These are phyloP conservation scores for Clavispora asparagi DNA, from an alignment of 805 yeast genomes.

Conservation along the genomic window DNA sequence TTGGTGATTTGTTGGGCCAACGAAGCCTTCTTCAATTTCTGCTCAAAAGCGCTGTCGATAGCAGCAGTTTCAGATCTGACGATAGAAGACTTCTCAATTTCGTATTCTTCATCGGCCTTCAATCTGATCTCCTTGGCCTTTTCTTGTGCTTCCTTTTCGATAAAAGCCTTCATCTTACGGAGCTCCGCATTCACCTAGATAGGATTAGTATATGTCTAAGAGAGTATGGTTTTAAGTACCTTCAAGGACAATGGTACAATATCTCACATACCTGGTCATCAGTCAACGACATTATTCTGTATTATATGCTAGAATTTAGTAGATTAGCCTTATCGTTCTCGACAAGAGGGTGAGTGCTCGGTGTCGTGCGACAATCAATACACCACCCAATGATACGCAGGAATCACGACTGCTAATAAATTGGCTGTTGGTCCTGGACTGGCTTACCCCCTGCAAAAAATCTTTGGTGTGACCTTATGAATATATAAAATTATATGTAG, in stretches of 20 bases:
- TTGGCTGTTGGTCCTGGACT: too few relatives aligned
- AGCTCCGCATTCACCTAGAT: slow-evolving; percentile 86
- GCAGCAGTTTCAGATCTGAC: slow-evolving; percentile 90
- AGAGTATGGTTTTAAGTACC: background rate
- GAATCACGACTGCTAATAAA: background rate
- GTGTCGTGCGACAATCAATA: slow-evolving; percentile 9
- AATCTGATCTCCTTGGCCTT: slow-evolving; percentile 93
- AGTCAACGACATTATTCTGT: slow-evolving; percentile 23
- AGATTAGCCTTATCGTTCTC: slow-evolving; percentile 14
- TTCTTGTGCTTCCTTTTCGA: slow-evolving; percentile 98
- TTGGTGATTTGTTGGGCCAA: slow-evolving; percentile 93
- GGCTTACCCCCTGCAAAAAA: too few relatives aligned
- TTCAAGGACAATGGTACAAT: background rate
- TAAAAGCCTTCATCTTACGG: slow-evolving; percentile 96
- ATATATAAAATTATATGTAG: too few relatives aligned
- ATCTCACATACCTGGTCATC: slow-evolving; percentile 25
- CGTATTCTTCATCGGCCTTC: slow-evolving; percentile 98
- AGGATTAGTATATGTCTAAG: slow-evolving; percentile 1
- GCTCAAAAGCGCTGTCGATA: slow-evolving; percentile 75
- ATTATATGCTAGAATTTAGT: slow-evolving; percentile 5
- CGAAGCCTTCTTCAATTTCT: slow-evolving; percentile 83
- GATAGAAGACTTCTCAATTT: slow-evolving; percentile 91
- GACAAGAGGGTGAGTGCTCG: slow-evolving; percentile 17
- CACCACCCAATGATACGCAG: background rate
- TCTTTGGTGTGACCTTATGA: too few relatives aligned